Evolutionary conservation across 1,284 basidiomycete genomes (phyloP).

Genomic region (Malassezia pachydermatis): DNA sequence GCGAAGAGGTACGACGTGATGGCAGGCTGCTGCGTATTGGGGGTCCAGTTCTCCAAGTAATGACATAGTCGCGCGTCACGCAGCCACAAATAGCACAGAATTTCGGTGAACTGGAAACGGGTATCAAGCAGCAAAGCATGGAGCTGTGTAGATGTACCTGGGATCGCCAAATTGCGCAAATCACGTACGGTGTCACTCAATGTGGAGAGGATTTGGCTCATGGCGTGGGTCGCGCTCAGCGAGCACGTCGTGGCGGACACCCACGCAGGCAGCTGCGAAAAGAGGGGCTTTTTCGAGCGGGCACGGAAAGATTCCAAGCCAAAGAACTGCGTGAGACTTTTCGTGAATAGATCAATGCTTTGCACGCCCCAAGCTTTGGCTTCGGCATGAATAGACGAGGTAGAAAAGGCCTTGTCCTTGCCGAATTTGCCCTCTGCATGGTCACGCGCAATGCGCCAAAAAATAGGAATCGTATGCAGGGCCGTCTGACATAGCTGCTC

Average conservation of each 20-base stretch:
- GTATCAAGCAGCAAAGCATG: slow-evolving; percentile 67
- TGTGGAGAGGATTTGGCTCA: slow-evolving; percentile 68
- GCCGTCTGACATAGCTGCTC: slow-evolving; percentile 53
- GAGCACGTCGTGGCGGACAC: slow-evolving; percentile 70
- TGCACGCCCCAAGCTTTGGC: slow-evolving; percentile 83
- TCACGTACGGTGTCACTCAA: slow-evolving; percentile 77
- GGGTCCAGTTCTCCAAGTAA: slow-evolving; percentile 73
- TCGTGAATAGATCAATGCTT: slow-evolving; percentile 75
- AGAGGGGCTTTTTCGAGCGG: slow-evolving; percentile 54
- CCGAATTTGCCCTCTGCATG: slow-evolving; percentile 60
- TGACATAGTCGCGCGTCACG: slow-evolving; percentile 75
- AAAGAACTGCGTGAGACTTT: slow-evolving; percentile 79
- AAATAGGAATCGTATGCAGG: slow-evolving; percentile 64
- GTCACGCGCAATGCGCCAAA: slow-evolving; percentile 82
- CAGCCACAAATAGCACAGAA: slow-evolving; percentile 69
- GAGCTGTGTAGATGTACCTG: slow-evolving; percentile 57
- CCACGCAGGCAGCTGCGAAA: slow-evolving; percentile 54
- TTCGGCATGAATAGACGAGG: slow-evolving; percentile 60
- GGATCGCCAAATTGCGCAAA: slow-evolving; percentile 66
- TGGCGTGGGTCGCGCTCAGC: slow-evolving; percentile 69
- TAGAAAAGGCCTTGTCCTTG: slow-evolving; percentile 14
- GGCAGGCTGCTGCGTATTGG: slow-evolving; percentile 52
- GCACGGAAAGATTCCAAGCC: slow-evolving; percentile 61
- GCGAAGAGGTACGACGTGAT: slow-evolving; percentile 58
- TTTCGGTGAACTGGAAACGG: slow-evolving; percentile 78